Percentiles rank a stretch among this genome's conserved stretches.
Evolutionary conservation across 2,329 filamentous ascomycete genomes (phyloP).

Genomic region (Metarhizium humberi): DNA sequence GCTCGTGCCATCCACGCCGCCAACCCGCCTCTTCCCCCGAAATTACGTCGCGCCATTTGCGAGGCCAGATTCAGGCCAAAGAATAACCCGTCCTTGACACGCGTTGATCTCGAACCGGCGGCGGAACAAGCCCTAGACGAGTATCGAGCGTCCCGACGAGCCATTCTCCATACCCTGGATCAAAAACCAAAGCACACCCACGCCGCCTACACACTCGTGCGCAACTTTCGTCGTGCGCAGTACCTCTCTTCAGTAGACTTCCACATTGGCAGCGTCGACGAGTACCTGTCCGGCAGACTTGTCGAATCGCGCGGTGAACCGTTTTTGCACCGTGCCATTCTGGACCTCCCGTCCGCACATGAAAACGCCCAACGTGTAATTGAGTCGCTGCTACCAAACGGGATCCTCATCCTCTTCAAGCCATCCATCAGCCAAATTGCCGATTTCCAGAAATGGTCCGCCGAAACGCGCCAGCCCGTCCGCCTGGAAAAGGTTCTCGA

Average conservation of each 20-base stretch:
- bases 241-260: conserved; percentile 67
- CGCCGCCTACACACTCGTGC: conserved; percentile 55
- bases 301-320: conserved; percentile 32
- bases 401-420: conserved; percentile 59
- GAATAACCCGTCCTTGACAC: conserved; percentile 7
- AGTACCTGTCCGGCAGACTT: conserved; percentile 50
- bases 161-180: conserved; percentile 69
- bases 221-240: conserved; percentile 58
- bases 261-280: conserved; percentile 55
- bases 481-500: conserved; percentile 52
- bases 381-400: conserved; percentile 53
- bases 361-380: conserved; percentile 35
- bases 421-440: conserved; percentile 73
- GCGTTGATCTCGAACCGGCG: conserved; percentile 19
- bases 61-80: conserved; percentile 13
- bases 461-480: conserved; percentile 41
- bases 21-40: conserved; percentile 44
- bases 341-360: conserved; percentile 63
- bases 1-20: conserved; percentile 67
- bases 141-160: conserved; percentile 46
- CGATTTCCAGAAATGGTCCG: conserved; percentile 42
- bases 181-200: conserved; percentile 50
- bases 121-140: conserved; percentile 27
- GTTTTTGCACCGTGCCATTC: conserved; percentile 62
- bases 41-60: conserved; percentile 24